A percentile compares a stretch with the other conserved stretches of the same genome.
Conservation (phyloP, 345 rosid genomes). For the Ceriops zippeliana region DNA sequence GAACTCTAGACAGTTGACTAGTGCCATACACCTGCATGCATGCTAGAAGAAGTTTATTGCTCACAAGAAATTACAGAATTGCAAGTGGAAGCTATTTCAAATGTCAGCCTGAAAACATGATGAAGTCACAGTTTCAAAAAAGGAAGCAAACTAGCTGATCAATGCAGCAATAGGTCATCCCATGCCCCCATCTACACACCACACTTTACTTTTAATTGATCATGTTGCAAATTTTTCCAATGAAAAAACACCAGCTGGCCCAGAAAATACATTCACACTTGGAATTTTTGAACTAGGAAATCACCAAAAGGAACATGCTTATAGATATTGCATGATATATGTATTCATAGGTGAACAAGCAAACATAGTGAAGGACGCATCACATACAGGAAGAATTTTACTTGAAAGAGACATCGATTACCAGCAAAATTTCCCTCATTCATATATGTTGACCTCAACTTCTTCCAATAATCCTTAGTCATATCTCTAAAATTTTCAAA, state of each 20-base stretch:
- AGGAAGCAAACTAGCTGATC: not conserved
- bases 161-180: not conserved
- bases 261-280: no score
- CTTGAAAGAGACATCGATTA: slow-evolving; percentile 32
- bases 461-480: slow-evolving; percentile 72
- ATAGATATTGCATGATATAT: not conserved
- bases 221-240: no score
- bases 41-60: slow-evolving; percentile 66
- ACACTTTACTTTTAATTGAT: no score
- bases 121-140: not conserved
- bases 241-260: no score
- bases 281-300: no score
- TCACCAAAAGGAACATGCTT: no score
- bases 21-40: slow-evolving; percentile 63
- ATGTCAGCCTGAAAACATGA: no score
- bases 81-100: not conserved
- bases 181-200: no score
- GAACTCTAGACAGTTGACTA: slow-evolving; percentile 40
- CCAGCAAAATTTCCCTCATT: slow-evolving; percentile 48
- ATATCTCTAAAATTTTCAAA: slow-evolving; percentile 74
- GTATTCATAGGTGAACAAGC: not conserved
- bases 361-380: not conserved
- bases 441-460: slow-evolving; percentile 32
- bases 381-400: not conserved
- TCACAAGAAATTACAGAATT: slow-evolving; percentile 36